Conservation (phyloP, 345 rosid genomes). For the Alliaria petiolata region DNA sequence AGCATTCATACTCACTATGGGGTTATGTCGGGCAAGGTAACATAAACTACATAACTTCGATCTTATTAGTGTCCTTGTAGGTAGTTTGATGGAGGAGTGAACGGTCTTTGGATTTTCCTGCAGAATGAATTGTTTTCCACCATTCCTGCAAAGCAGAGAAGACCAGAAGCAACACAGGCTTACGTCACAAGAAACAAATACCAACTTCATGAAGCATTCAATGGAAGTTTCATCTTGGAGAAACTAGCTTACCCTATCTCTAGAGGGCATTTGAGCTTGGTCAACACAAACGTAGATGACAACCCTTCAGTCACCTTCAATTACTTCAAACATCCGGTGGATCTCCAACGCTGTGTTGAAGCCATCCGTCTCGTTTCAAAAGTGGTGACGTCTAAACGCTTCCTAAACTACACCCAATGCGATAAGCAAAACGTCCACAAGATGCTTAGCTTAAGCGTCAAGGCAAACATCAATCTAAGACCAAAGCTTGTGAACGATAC, state of each 20-base stretch:
- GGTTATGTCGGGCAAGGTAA: conserved; percentile 79
- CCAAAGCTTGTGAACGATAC: conserved; percentile 79
- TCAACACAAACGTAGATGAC: conserved; percentile 64
- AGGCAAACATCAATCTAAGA: conserved; percentile 77
- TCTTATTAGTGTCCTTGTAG: neutral
- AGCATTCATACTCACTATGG: conserved; percentile 86
- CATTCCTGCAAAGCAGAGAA: conserved; percentile 64
- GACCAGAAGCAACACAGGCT: conserved; percentile 54
- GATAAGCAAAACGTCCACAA: conserved; percentile 49
- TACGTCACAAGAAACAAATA: conserved; percentile 50
- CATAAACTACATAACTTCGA: neutral
- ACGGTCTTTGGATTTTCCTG: neutral
- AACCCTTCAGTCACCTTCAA: conserved; percentile 90
- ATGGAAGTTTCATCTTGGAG: conserved; percentile 91
- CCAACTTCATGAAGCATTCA: conserved; percentile 73
- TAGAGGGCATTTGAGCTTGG: conserved; percentile 61
- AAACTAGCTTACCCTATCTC: conserved; percentile 73
- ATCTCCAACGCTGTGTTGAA: conserved; percentile 65
- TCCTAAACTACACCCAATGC: conserved; percentile 54
- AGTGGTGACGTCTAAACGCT: conserved; percentile 60
- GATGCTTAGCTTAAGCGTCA: conserved; percentile 63
- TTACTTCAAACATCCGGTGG: conserved; percentile 77
- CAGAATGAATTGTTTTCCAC: conserved; percentile 53
- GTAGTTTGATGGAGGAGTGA: neutral
- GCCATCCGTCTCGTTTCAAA: conserved; percentile 59